Conservation (phyloP, 345 rosid genomes). For the Gossypium mustelinum region DNA sequence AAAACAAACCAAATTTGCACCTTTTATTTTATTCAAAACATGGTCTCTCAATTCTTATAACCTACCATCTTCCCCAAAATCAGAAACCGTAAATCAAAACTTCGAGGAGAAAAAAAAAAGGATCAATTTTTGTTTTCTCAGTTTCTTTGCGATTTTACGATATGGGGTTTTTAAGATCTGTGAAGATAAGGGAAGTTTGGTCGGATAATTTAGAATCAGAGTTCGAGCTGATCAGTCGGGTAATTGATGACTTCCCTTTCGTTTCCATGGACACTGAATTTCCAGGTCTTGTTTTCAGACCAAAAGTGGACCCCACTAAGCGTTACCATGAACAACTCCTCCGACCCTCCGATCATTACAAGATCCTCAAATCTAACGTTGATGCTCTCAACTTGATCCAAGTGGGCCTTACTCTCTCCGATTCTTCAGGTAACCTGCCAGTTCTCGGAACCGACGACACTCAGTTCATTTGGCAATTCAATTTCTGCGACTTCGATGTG, state of each 20-base stretch:
- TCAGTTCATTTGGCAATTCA: conserved; percentile 78
- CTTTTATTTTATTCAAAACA: neutral
- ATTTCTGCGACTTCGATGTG: conserved; percentile 70
- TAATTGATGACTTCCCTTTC: conserved; percentile 52
- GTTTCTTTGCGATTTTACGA: neutral
- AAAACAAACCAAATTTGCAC: neutral
- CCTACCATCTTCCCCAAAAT: too few relatives aligned
- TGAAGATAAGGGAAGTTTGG: conserved; percentile 73
- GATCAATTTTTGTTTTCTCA: too few relatives aligned
- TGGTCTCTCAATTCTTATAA: neutral
- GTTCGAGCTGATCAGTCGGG: conserved; percentile 47
- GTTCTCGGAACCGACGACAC: conserved; percentile 33
- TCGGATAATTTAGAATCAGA: conserved; percentile 61
- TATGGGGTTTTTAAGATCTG: conserved; percentile 19
- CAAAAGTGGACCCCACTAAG: conserved; percentile 17
- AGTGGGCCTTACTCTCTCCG: conserved; percentile 70
- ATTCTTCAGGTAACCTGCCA: conserved; percentile 59
- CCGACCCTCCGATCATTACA: conserved; percentile 54
- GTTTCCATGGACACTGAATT: conserved; percentile 90
- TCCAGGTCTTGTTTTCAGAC: conserved; percentile 61
- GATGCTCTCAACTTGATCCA: conserved; percentile 74
- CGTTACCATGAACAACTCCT: conserved; percentile 23
- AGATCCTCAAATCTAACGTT: conserved; percentile 65
- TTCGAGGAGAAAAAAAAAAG: neutral
- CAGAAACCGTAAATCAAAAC: neutral